A percentile compares a stretch with the other conserved stretches of the same genome.
These are phyloP conservation scores for Blakeslea trispora DNA, from an alignment of 371 early-diverging fungal genomes.

Conservation along the genomic window DNA sequence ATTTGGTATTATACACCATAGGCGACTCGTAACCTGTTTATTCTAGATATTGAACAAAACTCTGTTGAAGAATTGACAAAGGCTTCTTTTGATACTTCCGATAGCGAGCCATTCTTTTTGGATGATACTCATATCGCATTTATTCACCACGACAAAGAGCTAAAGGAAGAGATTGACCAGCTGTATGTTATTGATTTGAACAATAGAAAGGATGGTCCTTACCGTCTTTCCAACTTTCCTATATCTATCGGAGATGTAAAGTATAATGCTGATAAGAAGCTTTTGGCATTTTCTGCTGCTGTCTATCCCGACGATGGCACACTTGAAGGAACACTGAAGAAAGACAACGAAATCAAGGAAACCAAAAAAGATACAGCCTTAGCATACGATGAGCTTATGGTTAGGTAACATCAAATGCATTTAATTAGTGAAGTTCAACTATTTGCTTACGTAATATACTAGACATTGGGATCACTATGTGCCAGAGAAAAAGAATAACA, in stretches of 20 bases:
- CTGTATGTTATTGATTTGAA: constrained; percentile 45
- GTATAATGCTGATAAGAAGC: constrained; percentile 39
- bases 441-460: not conserved
- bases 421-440: too few species aligned
- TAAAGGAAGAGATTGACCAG: constrained; percentile 32
- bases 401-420: constrained; percentile 35
- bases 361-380: constrained; percentile 54
- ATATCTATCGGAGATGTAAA: constrained; percentile 49
- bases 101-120: constrained; percentile 57
- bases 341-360: constrained; percentile 42
- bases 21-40: constrained; percentile 48
- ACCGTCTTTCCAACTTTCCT: constrained; percentile 55
- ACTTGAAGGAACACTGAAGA: constrained; percentile 44
- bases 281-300: constrained; percentile 58
- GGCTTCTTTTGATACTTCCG: constrained; percentile 38
- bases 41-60: constrained; percentile 38
- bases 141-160: constrained; percentile 31
- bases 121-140: constrained; percentile 55
- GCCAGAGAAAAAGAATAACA: constrained; percentile 56
- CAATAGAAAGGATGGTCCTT: constrained; percentile 28
- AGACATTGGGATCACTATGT: constrained; percentile 73
- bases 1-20: constrained; percentile 15
- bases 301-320: constrained; percentile 51
- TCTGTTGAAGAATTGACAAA: constrained; percentile 40
- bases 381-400: constrained; percentile 65